Evolutionary conservation across 805 yeast species (phyloP).

Genomic region (Myxozyma geophila): DNA sequence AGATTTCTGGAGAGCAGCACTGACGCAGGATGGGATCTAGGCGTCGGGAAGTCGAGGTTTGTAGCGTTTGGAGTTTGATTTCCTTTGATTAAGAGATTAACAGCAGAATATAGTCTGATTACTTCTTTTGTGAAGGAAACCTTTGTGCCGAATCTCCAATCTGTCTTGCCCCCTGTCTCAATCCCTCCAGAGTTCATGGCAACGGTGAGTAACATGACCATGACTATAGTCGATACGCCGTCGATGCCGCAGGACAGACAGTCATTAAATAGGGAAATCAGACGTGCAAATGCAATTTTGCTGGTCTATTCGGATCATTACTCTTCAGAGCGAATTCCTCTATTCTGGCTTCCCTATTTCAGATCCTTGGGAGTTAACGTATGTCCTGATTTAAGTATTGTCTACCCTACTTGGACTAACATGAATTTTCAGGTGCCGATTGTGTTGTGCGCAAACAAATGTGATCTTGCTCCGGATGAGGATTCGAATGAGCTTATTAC

Average conservation of each 20-base stretch:
- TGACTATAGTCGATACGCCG: slow-evolving; percentile 80
- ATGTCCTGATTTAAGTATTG: neutral
- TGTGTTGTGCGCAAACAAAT: slow-evolving; percentile 85
- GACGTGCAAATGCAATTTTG: slow-evolving; percentile 90
- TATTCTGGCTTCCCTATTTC: slow-evolving; percentile 94
- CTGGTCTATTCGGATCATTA: slow-evolving; percentile 93
- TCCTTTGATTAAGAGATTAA: neutral
- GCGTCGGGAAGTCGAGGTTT: slow-evolving; percentile 39
- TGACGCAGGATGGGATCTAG: slow-evolving; percentile 9
- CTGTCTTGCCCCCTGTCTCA: slow-evolving; percentile 79
- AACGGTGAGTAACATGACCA: slow-evolving; percentile 52
- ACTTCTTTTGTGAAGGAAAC: slow-evolving; percentile 78
- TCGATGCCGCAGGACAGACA: slow-evolving; percentile 60
- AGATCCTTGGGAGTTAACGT: slow-evolving; percentile 88
- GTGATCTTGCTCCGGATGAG: slow-evolving; percentile 53
- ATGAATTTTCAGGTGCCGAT: slow-evolving; percentile 61
- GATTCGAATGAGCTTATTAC: slow-evolving; percentile 57
- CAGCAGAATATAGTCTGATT: slow-evolving; percentile 55
- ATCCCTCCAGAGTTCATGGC: slow-evolving; percentile 74
- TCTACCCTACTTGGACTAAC: too few relatives aligned
- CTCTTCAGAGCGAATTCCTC: slow-evolving; percentile 86
- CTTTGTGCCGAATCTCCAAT: slow-evolving; percentile 75
- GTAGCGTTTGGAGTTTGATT: neutral
- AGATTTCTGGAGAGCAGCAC: neutral
- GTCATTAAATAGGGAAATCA: slow-evolving; percentile 68